Base-by-base conservation (phyloP, 176 grass and related monocot species). In the Bromus sterilis region DNA sequence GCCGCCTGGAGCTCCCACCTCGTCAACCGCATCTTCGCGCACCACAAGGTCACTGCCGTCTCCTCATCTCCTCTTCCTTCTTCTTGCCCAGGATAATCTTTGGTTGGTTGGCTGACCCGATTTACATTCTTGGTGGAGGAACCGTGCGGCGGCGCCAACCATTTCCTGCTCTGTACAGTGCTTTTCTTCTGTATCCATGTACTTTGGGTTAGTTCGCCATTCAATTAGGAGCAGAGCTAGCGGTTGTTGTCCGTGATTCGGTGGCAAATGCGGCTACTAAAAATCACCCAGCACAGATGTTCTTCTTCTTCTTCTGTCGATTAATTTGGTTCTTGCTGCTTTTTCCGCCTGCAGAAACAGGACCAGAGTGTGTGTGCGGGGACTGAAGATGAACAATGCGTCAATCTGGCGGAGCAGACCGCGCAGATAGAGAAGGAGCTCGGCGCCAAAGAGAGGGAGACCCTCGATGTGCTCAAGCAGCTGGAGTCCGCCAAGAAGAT, bases 1-100 rank as follows among this genome's bases (percentile, higher is more conserved):
- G 91, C 85, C 71, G 67, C 83, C 36, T 94, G 91, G 94, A 94
- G 85, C 39, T 97, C 89, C 39, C 80, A 87, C 87, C 85, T 86
- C 53, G 86, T 85, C 58, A 75, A 65, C 73, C 80, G 76, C 29
- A 80, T 75, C 68, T 59, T 79, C 81, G 68, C 81, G 59, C 44
- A 70, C 76, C 81, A 63, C 37, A 76, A 84, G 87, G 87, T 84
- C 3, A 16, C 18, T 23, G 1, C 21, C 30, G 1, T 23, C 21
- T 0, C 31, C 46, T 20, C 16, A 1, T 11, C 57, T 2, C 0
- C 56, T 9, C 26, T 3, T 3, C 39, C 48, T 9, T 9, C 43
- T 15, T 10, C 41, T 8, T 1, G 7, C 56, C 41, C 56, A 56
- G 14, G n/a, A 16, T 2, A 25, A 29, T 5, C 67, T 10, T n/a